Evolutionary conservation across 192 early-diverging fungal species (phyloP), one percentile per base, ranked within the genome.

Genomic region (Dissophora globulifera): DNA sequence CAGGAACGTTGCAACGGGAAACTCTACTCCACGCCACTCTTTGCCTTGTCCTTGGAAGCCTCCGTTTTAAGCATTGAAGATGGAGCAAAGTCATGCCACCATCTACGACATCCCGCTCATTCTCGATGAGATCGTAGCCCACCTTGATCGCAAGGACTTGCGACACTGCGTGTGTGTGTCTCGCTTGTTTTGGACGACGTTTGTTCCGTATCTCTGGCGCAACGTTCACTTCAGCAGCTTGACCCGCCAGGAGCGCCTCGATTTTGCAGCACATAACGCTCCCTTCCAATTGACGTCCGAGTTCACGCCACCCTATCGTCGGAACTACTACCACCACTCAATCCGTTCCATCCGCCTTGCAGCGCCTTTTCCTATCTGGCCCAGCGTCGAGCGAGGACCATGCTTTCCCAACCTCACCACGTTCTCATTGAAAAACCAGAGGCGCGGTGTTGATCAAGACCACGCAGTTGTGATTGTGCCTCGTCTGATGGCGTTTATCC

Each of bases 201-300:
- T 58, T 17, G 27, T 58, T 2, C 56, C 56, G 15, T 45, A 58
- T 42, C 56, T 58, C 1, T 58, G 56, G 56, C 40, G 56, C 23
- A 46, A 58, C 40, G 13, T 58, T 15, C 56, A 58, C 27, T 30
- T 58, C 20, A 16, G 2, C n/a, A 58, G 56, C 22, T 27, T 43
- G 2, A 11, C 20, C 3, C 6, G 2, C 40, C 56, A 29, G 15
- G 40, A 46, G 27, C 5, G 40, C 16, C 22, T 11, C 56, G n/a
- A 58, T 16, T 29, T 58, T 5, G 26, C 2, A 1, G 1, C 4
- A 3, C 27, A 40, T 3, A 26, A 58, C 56, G 43, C 56, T 2
- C 56, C 56, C 40, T 58, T 46, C 20, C 42, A 46, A n/a, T 32
- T 58, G 6, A 4, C 3, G 4, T 30, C 20, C 7, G 25, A 46